Conservation (phyloP, 768 basidiomycete species). For the Pisolithus tinctorius region DNA sequence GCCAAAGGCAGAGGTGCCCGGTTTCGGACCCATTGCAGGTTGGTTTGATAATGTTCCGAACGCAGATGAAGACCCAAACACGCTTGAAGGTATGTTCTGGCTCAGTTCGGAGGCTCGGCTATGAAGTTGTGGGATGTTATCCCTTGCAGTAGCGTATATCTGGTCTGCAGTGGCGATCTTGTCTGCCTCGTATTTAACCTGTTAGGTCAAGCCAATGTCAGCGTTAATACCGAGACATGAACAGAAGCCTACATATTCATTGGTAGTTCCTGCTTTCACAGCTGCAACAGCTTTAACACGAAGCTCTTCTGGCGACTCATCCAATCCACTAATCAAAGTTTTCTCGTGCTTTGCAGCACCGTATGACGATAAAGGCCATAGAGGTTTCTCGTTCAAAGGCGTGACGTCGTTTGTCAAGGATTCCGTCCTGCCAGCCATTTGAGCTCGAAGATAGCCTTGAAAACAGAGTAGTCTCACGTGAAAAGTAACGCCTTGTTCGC, state of each 20-base stretch:
- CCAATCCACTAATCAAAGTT: conserved; percentile 54
- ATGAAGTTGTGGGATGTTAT: conserved; percentile 43
- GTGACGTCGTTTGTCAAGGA: conserved; percentile 60
- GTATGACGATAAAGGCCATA: conserved; percentile 77
- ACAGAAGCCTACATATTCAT: conserved; percentile 59
- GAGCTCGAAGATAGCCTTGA: neutral
- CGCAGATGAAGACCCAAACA: conserved; percentile 14
- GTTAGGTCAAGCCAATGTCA: conserved; percentile 1
- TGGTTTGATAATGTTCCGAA: conserved; percentile 25
- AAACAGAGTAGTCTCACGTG: conserved; percentile 26
- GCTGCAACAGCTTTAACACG: conserved; percentile 58
- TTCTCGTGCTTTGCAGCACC: conserved; percentile 72
- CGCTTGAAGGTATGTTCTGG: conserved; percentile 2
- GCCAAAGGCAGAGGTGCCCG: conserved; percentile 25
- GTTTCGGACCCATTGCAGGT: conserved; percentile 28
- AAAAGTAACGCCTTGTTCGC: conserved; percentile 29
- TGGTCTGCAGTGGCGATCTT: conserved; percentile 50
- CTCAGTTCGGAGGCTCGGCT: conserved; percentile 47
- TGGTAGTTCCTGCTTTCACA: conserved; percentile 42
- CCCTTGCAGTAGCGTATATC: conserved; percentile 39
- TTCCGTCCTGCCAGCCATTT: conserved; percentile 41
- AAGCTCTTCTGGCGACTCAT: conserved; percentile 76
- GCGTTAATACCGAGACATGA: neutral
- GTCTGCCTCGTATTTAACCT: conserved; percentile 54
- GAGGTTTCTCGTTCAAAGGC: conserved; percentile 54